These are phyloP conservation scores for Phaeoacremonium minimum DNA, from an alignment of 2,329 filamentous ascomycete species.

Conservation along the genomic window DNA sequence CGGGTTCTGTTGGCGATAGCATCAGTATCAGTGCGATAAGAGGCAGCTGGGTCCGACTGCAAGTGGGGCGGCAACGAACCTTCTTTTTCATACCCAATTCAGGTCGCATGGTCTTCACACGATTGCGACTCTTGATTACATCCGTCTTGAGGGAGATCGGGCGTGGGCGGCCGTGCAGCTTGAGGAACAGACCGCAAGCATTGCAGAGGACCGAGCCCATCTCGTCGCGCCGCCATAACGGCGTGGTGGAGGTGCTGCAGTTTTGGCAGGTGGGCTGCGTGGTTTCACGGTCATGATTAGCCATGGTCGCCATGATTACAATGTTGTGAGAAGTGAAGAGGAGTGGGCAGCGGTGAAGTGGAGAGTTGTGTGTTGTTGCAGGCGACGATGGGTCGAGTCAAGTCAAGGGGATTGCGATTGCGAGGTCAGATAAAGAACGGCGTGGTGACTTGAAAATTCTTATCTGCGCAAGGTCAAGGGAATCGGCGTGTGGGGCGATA, in stretches of 20 bases:
- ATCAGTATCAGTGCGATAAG: background rate
- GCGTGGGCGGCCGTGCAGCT: slow-evolving; percentile 87
- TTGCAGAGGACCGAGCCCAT: slow-evolving; percentile 95
- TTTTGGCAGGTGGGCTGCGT: slow-evolving; percentile 95
- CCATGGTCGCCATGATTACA: slow-evolving; percentile 45
- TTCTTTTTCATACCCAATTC: slow-evolving; percentile 81
- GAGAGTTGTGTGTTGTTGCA: slow-evolving; percentile 4
- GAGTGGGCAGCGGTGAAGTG: slow-evolving; percentile 23
- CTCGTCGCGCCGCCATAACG: slow-evolving; percentile 96
- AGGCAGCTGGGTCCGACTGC: background rate
- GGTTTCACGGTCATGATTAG: slow-evolving; percentile 53
- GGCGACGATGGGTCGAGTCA: slow-evolving; percentile 4
- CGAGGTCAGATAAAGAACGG: too few relatives aligned
- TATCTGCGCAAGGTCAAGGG: too few relatives aligned
- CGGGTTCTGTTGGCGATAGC: slow-evolving; percentile 27
- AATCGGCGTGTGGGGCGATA: too few relatives aligned
- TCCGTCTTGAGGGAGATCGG: slow-evolving; percentile 98
- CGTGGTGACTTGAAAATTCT: too few relatives aligned
- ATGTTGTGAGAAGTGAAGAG: slow-evolving; percentile 12
- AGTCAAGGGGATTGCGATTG: slow-evolving; percentile 1
- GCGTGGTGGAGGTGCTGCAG: slow-evolving; percentile 91
- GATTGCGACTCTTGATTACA: slow-evolving; percentile 98
- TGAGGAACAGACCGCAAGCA: slow-evolving; percentile 94
- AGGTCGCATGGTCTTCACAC: slow-evolving; percentile 81
- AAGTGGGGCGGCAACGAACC: slow-evolving; percentile 52